These are phyloP conservation scores for Aspergillus felis DNA, from an alignment of 2,329 filamentous ascomycete genomes.

Conservation along the genomic window DNA sequence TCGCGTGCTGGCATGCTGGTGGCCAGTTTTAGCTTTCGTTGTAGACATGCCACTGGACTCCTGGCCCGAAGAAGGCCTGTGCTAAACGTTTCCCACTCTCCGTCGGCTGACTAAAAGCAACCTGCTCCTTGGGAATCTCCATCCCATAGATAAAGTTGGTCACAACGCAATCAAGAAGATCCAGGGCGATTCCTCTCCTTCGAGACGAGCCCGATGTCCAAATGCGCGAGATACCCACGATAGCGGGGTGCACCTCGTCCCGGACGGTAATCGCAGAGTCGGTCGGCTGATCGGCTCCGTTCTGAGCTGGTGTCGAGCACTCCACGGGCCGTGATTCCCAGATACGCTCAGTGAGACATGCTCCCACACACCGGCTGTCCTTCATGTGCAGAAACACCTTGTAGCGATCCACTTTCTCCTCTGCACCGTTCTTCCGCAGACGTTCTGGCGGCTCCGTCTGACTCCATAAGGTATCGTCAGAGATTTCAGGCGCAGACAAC, in stretches of 20 bases:
- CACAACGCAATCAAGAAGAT: constrained; percentile 54
- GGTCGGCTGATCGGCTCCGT: constrained; percentile 12
- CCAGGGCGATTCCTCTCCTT: constrained; percentile 54
- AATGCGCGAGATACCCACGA: constrained; percentile 62
- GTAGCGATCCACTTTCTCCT: constrained; percentile 48
- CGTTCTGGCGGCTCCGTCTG: constrained; percentile 40
- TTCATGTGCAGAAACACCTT: constrained; percentile 61
- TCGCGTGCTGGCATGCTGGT: constrained; percentile 3
- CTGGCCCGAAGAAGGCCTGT: constrained; percentile 53
- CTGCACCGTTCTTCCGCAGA: constrained; percentile 26
- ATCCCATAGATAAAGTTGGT: constrained; percentile 54
- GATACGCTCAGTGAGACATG: constrained; percentile 60
- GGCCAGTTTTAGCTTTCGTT: constrained; percentile 36
- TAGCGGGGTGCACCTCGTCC: constrained; percentile 42
- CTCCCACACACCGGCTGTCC: constrained; percentile 58
- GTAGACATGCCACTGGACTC: constrained; percentile 59
- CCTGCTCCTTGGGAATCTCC: constrained; percentile 50
- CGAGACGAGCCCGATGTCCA: constrained; percentile 59
- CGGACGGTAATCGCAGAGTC: constrained; percentile 46
- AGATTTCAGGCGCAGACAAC: constrained; percentile 57
- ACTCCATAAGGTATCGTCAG: constrained; percentile 56
- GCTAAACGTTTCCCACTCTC: constrained; percentile 57
- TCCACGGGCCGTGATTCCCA: constrained; percentile 53
- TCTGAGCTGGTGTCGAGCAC: constrained; percentile 17
- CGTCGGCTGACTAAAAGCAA: constrained; percentile 66